Percentiles rank a stretch among this genome's conserved stretches.
phyloP scores from a whole-genome alignment of 495 filamentous ascomycete species.

The Extremus antarcticus region DNA sequence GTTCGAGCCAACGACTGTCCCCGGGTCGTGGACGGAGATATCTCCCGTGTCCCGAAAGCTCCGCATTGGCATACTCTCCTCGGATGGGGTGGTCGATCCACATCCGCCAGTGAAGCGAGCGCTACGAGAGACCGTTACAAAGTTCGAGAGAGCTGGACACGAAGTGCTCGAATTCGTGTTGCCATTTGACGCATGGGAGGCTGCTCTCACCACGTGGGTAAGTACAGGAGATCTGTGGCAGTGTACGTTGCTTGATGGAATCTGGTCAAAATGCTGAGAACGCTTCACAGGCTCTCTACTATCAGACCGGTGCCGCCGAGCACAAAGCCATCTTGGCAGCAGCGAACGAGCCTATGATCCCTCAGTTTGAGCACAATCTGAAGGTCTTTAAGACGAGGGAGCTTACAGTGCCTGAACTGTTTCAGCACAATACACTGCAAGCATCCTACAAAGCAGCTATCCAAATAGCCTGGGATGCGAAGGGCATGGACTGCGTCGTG shows the following conservation, averaged over 20 bases:
- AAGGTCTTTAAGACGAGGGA: constrained; percentile 3
- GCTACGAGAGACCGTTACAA: constrained; percentile 43
- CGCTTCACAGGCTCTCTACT: not conserved
- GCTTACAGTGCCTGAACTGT: constrained; percentile 2
- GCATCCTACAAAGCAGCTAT: constrained; percentile 2
- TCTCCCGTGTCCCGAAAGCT: not conserved
- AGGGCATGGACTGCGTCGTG: constrained; percentile 7
- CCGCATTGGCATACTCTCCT: constrained; percentile 51
- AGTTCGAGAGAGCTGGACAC: constrained; percentile 37
- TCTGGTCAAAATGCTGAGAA: not conserved
- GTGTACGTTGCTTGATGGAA: no score
- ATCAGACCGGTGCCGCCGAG: constrained; percentile 8
- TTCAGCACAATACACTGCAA: constrained; percentile 5
- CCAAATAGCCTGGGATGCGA: constrained; percentile 7
- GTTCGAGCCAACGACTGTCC: constrained; percentile 9
- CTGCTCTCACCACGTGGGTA: constrained; percentile 7
- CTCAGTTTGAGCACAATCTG: constrained; percentile 8
- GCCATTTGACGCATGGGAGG: constrained; percentile 21
- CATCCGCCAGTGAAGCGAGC: constrained; percentile 59
- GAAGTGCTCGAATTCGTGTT: constrained; percentile 55
- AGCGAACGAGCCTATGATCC: constrained; percentile 4
- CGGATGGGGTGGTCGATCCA: constrained; percentile 57
- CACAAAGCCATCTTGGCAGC: not conserved
- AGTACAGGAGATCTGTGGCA: not conserved
- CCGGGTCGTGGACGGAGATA: constrained; percentile 14